Evolutionary conservation across 345 rosid genomes (phyloP), one percentile per base, ranked within the genome.

Genomic region (Eutrema japonicum): DNA sequence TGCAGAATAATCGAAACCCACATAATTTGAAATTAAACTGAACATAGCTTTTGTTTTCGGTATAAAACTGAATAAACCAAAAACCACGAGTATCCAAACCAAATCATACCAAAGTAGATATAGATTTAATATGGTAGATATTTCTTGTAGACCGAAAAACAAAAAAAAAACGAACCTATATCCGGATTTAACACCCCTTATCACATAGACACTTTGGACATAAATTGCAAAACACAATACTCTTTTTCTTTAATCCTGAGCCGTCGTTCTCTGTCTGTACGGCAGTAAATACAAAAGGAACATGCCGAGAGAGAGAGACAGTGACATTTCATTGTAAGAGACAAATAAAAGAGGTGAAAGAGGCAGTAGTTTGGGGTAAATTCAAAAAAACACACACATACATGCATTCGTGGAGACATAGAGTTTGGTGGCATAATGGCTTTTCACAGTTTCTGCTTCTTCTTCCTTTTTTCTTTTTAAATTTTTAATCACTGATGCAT

Each of bases 241-340:
- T 27, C 48, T 64, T 72, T 73, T 56, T 47, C 56, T 48, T 73
- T 55, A 55, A 38, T 50, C 55, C 8, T 66, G 73, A 58, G 38
- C 40, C 46, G 72, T 74, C 78, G 37, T 67, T 75, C 62, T 67
- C 78, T 2, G 61, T 74, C 73, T 58, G 73, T 68, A 74, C 72
- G 33, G 38, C 49, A 64, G 64, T 73, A 65, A 66, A 74, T 74
- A 72, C 72, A 66, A 33, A 58, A 66, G 72, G 61, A 53, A 66
- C 73, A 66, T 58, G 73, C 78, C 61, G 30, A 60, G 49, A 66
- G 40, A 66, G 40, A 48, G 54, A 32, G 72, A 74, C 16, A 74
- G 11, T 50, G 73, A 75, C 78, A 40, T 33, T 8, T 59, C 68
- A 55, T 73, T 65, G 49, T 8, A 6, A 46, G 41, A 55, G 71